These are phyloP conservation scores for Berberis vulgaris DNA, from an alignment of 164 flowering plant species.

Conservation along the genomic window DNA sequence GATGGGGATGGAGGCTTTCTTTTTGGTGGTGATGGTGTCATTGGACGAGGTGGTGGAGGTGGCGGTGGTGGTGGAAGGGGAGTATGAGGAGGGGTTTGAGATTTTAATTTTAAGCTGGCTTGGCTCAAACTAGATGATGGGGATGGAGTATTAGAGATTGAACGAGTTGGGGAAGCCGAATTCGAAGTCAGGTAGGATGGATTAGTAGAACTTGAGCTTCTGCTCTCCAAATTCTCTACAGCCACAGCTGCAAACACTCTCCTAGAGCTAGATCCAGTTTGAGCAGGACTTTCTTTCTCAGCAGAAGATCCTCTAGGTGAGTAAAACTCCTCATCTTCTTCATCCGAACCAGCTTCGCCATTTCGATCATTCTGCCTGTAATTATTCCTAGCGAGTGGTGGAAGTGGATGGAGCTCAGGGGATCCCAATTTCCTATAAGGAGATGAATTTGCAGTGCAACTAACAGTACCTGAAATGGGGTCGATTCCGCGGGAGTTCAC, in stretches of 20 bases:
- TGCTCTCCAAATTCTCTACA: constrained; percentile 14
- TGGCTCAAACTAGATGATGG: not conserved
- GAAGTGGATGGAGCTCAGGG: constrained; percentile 63
- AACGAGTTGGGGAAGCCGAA: constrained; percentile 32
- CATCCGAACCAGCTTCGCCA: constrained; percentile 17
- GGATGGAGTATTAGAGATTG: constrained; percentile 1
- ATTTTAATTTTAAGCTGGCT: too few species aligned
- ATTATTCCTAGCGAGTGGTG: constrained; percentile 31
- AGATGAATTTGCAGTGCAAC: constrained; percentile 5
- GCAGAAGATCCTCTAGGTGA: constrained; percentile 50
- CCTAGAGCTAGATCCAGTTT: constrained; percentile 46
- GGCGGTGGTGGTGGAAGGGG: too few species aligned
- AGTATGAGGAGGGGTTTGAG: too few species aligned
- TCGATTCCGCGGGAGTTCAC: constrained; percentile 25
- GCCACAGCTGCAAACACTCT: constrained; percentile 11
- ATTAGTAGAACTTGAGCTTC: constrained; percentile 30
- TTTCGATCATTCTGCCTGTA: constrained; percentile 11
- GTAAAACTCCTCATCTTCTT: constrained; percentile 56
- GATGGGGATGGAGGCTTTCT: not conserved
- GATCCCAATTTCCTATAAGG: constrained; percentile 43
- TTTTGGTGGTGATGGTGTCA: not conserved
- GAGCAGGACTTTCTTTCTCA: constrained; percentile 20
- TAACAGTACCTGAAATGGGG: not conserved
- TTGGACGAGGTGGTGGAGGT: too few species aligned
- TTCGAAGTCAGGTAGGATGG: constrained; percentile 38